phyloP scores from a whole-genome alignment of 148 eudicot genomes.

The Camellia granthamiana region DNA sequence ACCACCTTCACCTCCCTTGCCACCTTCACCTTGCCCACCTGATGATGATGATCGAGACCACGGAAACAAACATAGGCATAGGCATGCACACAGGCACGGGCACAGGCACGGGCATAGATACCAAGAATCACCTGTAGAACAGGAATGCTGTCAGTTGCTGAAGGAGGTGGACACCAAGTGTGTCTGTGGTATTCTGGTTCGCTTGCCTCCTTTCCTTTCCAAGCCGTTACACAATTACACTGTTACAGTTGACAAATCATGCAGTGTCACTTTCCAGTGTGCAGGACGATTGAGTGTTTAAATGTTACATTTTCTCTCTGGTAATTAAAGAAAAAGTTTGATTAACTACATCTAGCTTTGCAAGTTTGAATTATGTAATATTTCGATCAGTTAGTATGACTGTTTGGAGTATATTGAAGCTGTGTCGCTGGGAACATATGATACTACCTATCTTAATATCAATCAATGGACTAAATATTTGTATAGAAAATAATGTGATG shows the following conservation, averaged over 20 bases:
- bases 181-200: conserved; percentile 60
- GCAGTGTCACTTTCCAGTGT: conserved; percentile 54
- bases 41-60: background rate
- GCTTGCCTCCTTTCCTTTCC: conserved; percentile 57
- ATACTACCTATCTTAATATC: too few relatives aligned
- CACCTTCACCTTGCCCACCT: background rate
- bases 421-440: background rate
- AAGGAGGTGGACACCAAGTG: conserved; percentile 55
- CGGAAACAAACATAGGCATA: background rate
- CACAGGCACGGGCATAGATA: conserved; percentile 16
- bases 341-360: background rate
- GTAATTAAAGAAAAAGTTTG: background rate
- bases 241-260: conserved; percentile 38
- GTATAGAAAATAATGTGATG: too few relatives aligned
- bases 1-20: too few relatives aligned
- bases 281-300: conserved; percentile 37
- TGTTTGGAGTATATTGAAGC: too few relatives aligned
- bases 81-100: conserved; percentile 19
- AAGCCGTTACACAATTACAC: conserved; percentile 56
- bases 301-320: background rate
- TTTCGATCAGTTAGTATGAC: too few relatives aligned
- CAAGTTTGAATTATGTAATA: too few relatives aligned
- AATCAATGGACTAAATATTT: too few relatives aligned
- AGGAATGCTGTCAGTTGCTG: conserved; percentile 76
- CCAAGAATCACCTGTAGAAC: conserved; percentile 26